Evolutionary conservation across 2,329 filamentous ascomycete species (phyloP).

Genomic region (Aspergillus viridinutans): DNA sequence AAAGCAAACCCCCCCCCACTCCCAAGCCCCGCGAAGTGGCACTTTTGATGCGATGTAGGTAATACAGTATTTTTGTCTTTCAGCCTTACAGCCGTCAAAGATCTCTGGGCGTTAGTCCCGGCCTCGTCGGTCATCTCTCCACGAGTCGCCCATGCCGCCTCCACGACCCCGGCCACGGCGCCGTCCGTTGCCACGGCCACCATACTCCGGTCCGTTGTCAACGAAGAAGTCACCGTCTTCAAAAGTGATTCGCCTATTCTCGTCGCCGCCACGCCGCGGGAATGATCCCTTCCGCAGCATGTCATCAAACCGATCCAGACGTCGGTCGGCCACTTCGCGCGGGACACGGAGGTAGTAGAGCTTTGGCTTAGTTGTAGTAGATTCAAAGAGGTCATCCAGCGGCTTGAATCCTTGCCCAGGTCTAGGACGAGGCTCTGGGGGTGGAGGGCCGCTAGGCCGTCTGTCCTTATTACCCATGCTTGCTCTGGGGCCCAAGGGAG

Average conservation of each 20-base stretch:
- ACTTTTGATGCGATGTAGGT: neutral
- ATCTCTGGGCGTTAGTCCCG: conserved; percentile 2
- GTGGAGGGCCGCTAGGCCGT: conserved; percentile 23
- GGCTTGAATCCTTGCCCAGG: conserved; percentile 48
- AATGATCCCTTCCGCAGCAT: conserved; percentile 37
- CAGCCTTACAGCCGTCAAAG: neutral
- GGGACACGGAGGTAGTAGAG: conserved; percentile 64
- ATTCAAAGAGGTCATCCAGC: conserved; percentile 58
- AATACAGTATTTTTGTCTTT: neutral
- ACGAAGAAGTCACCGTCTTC: conserved; percentile 64
- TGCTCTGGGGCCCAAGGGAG: conserved; percentile 24
- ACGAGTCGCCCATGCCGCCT: conserved; percentile 22
- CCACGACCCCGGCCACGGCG: conserved; percentile 29
- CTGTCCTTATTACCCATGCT: conserved; percentile 18
- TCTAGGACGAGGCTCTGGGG: conserved; percentile 14
- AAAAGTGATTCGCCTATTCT: conserved; percentile 69
- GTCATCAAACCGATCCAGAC: conserved; percentile 57
- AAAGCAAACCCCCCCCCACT: too few relatives aligned
- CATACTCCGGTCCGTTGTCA: conserved; percentile 66
- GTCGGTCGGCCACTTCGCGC: conserved; percentile 58
- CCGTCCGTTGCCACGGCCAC: conserved; percentile 33
- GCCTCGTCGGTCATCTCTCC: conserved; percentile 11
- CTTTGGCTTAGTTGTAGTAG: conserved; percentile 59
- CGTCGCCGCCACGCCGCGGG: conserved; percentile 42
- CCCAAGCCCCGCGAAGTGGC: neutral